phyloP scores from a whole-genome alignment of 306 rosid species.

The Notholithocarpus densiflorus region DNA sequence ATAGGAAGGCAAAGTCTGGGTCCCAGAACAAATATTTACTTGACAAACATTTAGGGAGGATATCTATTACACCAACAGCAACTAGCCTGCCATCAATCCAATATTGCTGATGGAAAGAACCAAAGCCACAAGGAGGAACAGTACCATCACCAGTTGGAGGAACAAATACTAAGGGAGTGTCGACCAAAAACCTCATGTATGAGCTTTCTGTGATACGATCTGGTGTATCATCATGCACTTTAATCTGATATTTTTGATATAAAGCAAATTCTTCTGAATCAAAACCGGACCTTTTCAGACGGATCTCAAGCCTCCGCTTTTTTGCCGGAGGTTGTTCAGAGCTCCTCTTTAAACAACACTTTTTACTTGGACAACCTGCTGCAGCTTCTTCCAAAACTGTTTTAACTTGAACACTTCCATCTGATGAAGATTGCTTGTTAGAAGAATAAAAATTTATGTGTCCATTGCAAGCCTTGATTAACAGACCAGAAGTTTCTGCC shows the following conservation, averaged over 20 bases:
- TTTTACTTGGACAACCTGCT: conserved; percentile 32
- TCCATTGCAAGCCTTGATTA: conserved; percentile 79
- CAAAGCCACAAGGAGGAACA: conserved; percentile 89
- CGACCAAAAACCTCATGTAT: conserved; percentile 77
- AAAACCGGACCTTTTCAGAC: conserved; percentile 73
- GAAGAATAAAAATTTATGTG: conserved; percentile 82
- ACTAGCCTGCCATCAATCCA: conserved; percentile 71
- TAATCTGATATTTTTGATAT: conserved; percentile 66
- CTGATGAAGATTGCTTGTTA: conserved; percentile 35
- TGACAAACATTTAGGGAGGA: conserved; percentile 90
- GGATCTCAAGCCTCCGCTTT: conserved; percentile 65
- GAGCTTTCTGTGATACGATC: conserved; percentile 58
- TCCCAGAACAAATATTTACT: conserved; percentile 99
- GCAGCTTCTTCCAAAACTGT: conserved; percentile 32
- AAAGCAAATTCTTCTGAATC: conserved; percentile 74
- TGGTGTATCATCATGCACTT: conserved; percentile 79
- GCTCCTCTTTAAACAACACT: conserved; percentile 28
- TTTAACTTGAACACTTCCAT: conserved; percentile 35
- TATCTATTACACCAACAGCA: conserved; percentile 95
- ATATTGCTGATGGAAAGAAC: conserved; percentile 98
- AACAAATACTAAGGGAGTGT: conserved; percentile 67
- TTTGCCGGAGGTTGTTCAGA: conserved; percentile 33
- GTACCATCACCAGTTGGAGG: conserved; percentile 64
- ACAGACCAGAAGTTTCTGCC: conserved; percentile 39
- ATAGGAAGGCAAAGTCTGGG: conserved; percentile 88